Evolutionary conservation across 2,329 filamentous ascomycete species (phyloP).

Genomic region (Balansia obtecta): DNA sequence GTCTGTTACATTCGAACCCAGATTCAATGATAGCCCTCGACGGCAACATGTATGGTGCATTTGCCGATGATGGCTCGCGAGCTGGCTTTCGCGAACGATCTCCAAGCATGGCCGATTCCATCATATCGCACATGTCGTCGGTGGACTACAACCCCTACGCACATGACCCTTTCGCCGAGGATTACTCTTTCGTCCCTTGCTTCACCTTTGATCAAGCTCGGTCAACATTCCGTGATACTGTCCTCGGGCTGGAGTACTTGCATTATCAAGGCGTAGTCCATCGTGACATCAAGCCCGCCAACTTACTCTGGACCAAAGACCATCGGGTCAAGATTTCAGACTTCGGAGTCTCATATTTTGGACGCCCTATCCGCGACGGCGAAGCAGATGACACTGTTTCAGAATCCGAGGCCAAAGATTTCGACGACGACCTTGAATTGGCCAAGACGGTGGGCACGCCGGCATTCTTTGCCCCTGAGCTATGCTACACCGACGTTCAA

Average conservation of each 20-base stretch:
- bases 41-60: constrained; percentile 66
- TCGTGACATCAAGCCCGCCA: constrained; percentile 78
- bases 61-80: constrained; percentile 45
- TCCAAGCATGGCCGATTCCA: constrained; percentile 70
- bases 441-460: constrained; percentile 97
- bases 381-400: constrained; percentile 63
- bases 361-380: constrained; percentile 71
- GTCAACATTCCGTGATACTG: constrained; percentile 79
- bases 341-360: constrained; percentile 96
- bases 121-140: constrained; percentile 57
- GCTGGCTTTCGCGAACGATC: constrained; percentile 53
- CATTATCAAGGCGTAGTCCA: constrained; percentile 80
- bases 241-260: constrained; percentile 86
- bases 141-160: constrained; percentile 44
- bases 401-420: constrained; percentile 72
- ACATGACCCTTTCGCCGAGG: constrained; percentile 64
- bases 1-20: constrained; percentile 37
- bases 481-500: constrained; percentile 77
- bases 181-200: constrained; percentile 86
- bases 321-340: constrained; percentile 95
- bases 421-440: constrained; percentile 90
- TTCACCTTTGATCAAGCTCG: constrained; percentile 78
- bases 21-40: constrained; percentile 51
- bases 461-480: constrained; percentile 91
- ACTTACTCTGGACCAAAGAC: constrained; percentile 75